These are phyloP conservation scores for Trichoderma polysporum DNA, from an alignment of 2,329 filamentous ascomycete species.

Conservation along the genomic window DNA sequence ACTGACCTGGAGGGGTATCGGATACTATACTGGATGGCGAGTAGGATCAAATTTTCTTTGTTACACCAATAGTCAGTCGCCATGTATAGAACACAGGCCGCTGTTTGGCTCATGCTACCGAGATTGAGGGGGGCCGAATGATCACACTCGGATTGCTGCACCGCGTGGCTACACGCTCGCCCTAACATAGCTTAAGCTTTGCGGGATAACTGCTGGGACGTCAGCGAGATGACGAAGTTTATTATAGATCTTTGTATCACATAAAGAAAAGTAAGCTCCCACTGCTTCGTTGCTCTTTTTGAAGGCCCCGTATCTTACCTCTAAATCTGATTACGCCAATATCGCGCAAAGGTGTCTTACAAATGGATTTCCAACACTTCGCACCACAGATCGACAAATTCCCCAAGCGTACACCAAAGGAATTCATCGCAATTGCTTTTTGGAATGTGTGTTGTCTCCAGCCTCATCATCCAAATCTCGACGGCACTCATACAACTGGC, in stretches of 20 bases:
- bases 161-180: background rate
- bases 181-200: too few relatives aligned
- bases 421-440: background rate
- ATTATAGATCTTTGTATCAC: too few relatives aligned
- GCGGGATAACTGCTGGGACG: too few relatives aligned
- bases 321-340: too few relatives aligned
- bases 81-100: background rate
- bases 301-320: too few relatives aligned
- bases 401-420: background rate
- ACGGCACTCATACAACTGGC: background rate
- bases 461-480: background rate
- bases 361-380: conserved; percentile 18
- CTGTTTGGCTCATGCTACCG: background rate
- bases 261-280: too few relatives aligned
- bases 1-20: too few relatives aligned
- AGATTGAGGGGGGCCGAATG: background rate
- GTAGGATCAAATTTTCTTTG: background rate
- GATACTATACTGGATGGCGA: too few relatives aligned
- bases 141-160: background rate
- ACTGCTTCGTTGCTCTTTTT: too few relatives aligned
- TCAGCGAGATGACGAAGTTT: too few relatives aligned
- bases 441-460: background rate
- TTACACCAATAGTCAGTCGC: background rate
- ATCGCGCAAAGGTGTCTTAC: background rate
- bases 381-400: background rate